phyloP scores from a whole-genome alignment of 208 protist genomes.

The Trypanosoma brucei region DNA sequence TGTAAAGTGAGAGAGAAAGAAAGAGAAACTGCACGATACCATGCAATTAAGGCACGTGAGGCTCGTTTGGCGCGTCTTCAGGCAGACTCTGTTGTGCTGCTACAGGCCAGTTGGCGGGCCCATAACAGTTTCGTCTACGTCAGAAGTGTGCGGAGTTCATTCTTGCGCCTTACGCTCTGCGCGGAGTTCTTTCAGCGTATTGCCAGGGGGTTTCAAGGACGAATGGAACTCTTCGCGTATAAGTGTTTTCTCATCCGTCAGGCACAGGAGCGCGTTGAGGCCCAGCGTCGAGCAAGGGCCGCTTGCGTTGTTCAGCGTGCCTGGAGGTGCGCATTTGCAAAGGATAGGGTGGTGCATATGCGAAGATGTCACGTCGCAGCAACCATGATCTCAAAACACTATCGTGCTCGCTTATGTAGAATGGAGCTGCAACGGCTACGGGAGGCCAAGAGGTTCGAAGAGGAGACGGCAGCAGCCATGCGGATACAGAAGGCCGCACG shows the following conservation, averaged over 20 bases:
- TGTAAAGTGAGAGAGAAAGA: slow-evolving; percentile 45
- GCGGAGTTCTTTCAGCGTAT: slow-evolving; percentile 55
- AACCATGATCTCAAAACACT: slow-evolving; percentile 40
- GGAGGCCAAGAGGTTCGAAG: slow-evolving; percentile 17
- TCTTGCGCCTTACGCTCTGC: slow-evolving; percentile 30
- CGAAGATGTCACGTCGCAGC: slow-evolving; percentile 47
- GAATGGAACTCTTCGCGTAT: slow-evolving; percentile 18
- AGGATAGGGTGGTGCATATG: slow-evolving; percentile 48
- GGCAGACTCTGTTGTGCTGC: slow-evolving; percentile 26
- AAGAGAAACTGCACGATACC: slow-evolving; percentile 58
- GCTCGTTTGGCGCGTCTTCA: slow-evolving; percentile 43
- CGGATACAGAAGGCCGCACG: slow-evolving; percentile 55
- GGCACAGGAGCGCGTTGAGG: slow-evolving; percentile 31
- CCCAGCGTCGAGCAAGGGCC: slow-evolving; percentile 27
- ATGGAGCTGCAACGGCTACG: slow-evolving; percentile 46
- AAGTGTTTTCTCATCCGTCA: slow-evolving; percentile 17
- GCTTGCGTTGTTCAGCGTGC: slow-evolving; percentile 74
- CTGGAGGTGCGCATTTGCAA: slow-evolving; percentile 64
- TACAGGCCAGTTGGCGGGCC: slow-evolving; percentile 49
- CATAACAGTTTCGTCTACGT: slow-evolving; percentile 45
- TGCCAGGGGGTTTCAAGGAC: slow-evolving; percentile 44
- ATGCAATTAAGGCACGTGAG: slow-evolving; percentile 46
- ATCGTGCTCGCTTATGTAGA: slow-evolving; percentile 47
- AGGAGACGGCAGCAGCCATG: slow-evolving; percentile 37
- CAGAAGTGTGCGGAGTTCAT: slow-evolving; percentile 40